Base-by-base conservation (phyloP, 169 alveolate genomes). In the Plasmodium yoelii region DNA sequence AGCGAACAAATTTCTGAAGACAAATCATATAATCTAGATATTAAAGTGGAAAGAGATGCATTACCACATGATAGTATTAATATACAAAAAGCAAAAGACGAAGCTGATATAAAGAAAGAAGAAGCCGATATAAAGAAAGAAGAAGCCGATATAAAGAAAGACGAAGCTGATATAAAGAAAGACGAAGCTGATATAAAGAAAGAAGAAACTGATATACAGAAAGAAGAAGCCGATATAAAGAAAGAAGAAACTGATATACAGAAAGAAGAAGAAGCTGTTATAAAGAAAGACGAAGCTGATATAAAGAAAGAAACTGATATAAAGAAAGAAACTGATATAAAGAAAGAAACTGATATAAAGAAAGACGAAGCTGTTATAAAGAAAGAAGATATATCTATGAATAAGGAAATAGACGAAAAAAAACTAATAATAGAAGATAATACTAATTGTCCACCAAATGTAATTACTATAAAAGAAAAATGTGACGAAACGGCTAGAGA, bases 61-160 rank as follows among this genome's bases (percentile, higher is more conserved):
- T 57, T 70, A 73, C n/a, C 72, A n/a, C 56, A 73, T 73, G 55
- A 15, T 34, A 44, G 42, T 26, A 57, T 5, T 56, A 57, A 15
- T n/a, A 5, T n/a, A 13, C n/a, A 57, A 19, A 57, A 57, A 19
- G 0, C 28, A 9, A 57, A 57, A 57, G 67, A 57, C 12, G 39
- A 57, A 8, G 22, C 19, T 8, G n/a, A 42, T 19, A 57, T 9
- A 57, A 19, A 18, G 19, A 57, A 19, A 57, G 28, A 57, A 18
- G 28, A 57, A 4, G 12, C 39, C 18, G 44, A 10, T 18, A 19
- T 5, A 19, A 13, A 2, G 19, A 57, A 57, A 57, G 67, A 18
- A 0, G 39, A 57, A 8, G 22, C 7, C 2, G n/a, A 0, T 19
- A 18, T 2, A 57, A 19, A 57, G 10, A 46, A 68, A 68, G 77